Evolutionary conservation across 2,329 filamentous ascomycete species (phyloP), one percentile per base, ranked within the genome.

Genomic region (Alternaria triticimaculans): DNA sequence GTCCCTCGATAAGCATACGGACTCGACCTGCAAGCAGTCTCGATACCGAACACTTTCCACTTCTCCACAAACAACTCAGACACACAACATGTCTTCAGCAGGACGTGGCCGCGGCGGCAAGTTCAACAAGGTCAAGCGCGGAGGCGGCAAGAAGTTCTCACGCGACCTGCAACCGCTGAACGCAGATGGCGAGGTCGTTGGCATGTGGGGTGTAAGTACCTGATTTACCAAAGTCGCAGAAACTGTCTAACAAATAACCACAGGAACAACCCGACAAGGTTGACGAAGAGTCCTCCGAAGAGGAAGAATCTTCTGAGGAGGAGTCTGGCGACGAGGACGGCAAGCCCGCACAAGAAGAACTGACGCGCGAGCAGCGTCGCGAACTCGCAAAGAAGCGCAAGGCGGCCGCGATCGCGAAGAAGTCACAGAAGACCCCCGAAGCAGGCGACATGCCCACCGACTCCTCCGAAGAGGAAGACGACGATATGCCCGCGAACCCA

Each of bases 61-160:
- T 41, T 44, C 25, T 49, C 61, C 55, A 55, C 54, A 60, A 56
- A 63, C 68, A 55, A 21, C 45, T 53, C 62, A 61, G 58, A 70
- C 61, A 65, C 58, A 68, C 71, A 74, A 66, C 67, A 87, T 84
- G 82, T 86, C 86, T 80, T 84, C 90, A 64, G 80, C 81, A 72
- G 80, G 81, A 71, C 80, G 93, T 79, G 94, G 93, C 73, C 92
- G 94, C 78, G 94, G 92, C 75, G 93, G 94, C 82, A 98, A 98
- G 84, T 97, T 95, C 82, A 92, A 89, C 84, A 98, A 97, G 85
- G 93, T 91, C 72, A 94, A 93, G 73, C 88, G 95, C 83, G 95
- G 95, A 87, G 94, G 95, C 67, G 96, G 96, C 77, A 97, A 97
- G 83, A 91, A 97, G 78, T 99, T 96, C 84, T 97, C 94, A 71